Percentiles rank a stretch among this genome's conserved stretches.
phyloP scores from a whole-genome alignment of 208 protist species.

The Acanthamoeba lenticulata region DNA sequence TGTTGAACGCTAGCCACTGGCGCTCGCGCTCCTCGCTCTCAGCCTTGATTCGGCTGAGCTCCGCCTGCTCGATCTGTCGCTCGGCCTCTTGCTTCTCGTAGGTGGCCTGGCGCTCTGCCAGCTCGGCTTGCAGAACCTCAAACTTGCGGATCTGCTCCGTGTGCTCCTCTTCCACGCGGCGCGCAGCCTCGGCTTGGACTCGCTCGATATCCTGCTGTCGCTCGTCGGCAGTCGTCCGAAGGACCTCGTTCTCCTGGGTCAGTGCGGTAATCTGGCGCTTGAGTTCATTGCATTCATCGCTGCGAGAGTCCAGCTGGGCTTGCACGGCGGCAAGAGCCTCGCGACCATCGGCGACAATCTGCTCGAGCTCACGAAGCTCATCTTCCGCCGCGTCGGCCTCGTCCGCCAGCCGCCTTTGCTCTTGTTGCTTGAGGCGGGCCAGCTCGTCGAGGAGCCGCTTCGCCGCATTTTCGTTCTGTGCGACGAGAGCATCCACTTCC shows the following conservation, averaged over 20 bases:
- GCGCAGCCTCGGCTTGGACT: background rate
- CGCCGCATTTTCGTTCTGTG: background rate
- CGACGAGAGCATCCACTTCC: background rate
- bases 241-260: background rate
- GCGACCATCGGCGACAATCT: background rate
- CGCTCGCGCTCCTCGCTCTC: conserved; percentile 6
- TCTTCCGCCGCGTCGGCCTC: background rate
- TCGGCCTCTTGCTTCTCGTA: background rate
- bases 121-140: background rate
- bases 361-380: background rate
- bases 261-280: background rate
- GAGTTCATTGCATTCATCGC: background rate
- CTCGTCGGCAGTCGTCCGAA: background rate
- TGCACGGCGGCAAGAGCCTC: background rate
- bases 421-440: background rate
- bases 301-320: background rate
- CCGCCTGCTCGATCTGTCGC: background rate
- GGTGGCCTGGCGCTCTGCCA: background rate
- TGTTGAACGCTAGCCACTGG: background rate
- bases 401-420: background rate
- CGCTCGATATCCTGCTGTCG: background rate
- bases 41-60: background rate
- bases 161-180: background rate
- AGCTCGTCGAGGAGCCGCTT: background rate
- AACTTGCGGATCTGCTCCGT: background rate